Evolutionary conservation across 331 rosid species (phyloP), one percentile per base, ranked within the genome.

Genomic region (Malus hybrid): DNA sequence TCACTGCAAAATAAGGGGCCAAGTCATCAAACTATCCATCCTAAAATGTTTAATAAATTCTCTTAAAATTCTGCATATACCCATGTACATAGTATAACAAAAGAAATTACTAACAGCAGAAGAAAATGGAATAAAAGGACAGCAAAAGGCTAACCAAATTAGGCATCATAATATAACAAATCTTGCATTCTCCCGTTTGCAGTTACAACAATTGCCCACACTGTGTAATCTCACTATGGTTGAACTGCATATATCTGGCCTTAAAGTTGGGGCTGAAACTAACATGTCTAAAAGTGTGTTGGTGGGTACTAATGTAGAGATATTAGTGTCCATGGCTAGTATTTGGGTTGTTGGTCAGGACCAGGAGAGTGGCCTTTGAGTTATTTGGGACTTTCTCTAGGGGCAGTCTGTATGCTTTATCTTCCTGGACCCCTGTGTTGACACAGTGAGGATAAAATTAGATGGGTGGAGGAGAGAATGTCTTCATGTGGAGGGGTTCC

Each of bases 1-100:
- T 90, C 97, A 85, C 98, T 94, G 86, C 74, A 82, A 62, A 50
- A 76, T 71, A 34, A 48, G 56, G 10, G 39, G 55, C 20, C 77
- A 73, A 44, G 16, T 48, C 30, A 28, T 73, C 46, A 73, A 44
- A 12, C 19, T 10, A 18, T 24, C 26, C 68, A 24, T 42, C 39
- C 58, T 22, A 50, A 36, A 58, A 58, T 32, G 18, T 13, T 36
- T 24, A 32, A 30, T 30, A 32, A 64, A 64, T 33, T 64, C 24
- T 33, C 46, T 64, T 64, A 9, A 9, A 13, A 58, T 61, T 58
- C 60, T 42, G 42, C 44, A 60, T 6, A 39, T 24, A 6, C 66
- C 55, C 29, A 36, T 0, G 10, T 52, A 72, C 10, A 60, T 16
- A 73, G 5, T 36, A 19, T 18, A 60, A 58, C 18, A 60, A 72